Conservation (phyloP, 768 basidiomycete species). For the Hortiboletus flavorubellus region DNA sequence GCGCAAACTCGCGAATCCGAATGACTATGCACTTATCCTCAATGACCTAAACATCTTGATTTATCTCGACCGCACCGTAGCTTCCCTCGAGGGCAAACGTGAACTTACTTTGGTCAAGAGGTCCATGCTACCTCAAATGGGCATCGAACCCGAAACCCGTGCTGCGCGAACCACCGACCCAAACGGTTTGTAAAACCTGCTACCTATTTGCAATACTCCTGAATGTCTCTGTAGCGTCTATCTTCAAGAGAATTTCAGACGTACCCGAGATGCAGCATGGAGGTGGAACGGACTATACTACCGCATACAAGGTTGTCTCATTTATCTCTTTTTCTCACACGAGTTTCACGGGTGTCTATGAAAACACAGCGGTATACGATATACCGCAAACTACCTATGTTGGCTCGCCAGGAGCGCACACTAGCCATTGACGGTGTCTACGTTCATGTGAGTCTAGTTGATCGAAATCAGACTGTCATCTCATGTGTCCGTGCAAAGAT, state of each 20-base stretch:
- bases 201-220: neutral
- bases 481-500: conserved; percentile 48
- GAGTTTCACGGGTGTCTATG: neutral
- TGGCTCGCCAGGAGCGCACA: conserved; percentile 85
- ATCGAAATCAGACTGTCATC: neutral
- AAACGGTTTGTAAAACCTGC: conserved; percentile 56
- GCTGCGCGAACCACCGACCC: conserved; percentile 82
- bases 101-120: conserved; percentile 80
- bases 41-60: conserved; percentile 63
- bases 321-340: neutral
- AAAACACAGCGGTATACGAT: conserved; percentile 77
- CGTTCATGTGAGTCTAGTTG: conserved; percentile 59
- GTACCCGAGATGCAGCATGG: conserved; percentile 49
- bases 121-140: conserved; percentile 70
- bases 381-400: conserved; percentile 92
- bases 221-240: conserved; percentile 59
- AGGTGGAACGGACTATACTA: conserved; percentile 70
- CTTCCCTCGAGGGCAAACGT: conserved; percentile 83
- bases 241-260: conserved; percentile 88
- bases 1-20: conserved; percentile 61
- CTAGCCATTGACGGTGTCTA: conserved; percentile 96
- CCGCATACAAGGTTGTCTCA: conserved; percentile 75
- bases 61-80: conserved; percentile 94
- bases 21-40: conserved; percentile 81
- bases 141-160: conserved; percentile 63